Evolutionary conservation across 2,329 filamentous ascomycete species (phyloP).

Genomic region (Pyricularia pennisetigena): DNA sequence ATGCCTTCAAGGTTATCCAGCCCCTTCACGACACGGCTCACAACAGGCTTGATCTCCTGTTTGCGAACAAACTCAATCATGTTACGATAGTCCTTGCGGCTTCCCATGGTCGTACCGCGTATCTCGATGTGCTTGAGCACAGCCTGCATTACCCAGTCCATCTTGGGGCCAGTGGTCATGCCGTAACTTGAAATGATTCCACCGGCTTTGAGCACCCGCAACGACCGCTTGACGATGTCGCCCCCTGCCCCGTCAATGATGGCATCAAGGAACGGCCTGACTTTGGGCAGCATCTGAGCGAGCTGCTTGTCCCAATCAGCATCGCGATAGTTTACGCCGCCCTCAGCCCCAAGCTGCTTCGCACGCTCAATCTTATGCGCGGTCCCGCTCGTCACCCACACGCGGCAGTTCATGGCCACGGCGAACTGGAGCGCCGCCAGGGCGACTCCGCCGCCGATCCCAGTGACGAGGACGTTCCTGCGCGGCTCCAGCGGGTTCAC

Average conservation of each 20-base stretch:
- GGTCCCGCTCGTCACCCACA: slow-evolving; percentile 73
- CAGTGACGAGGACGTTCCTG: slow-evolving; percentile 74
- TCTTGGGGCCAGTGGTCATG: slow-evolving; percentile 80
- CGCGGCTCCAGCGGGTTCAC: slow-evolving; percentile 29
- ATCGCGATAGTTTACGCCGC: slow-evolving; percentile 75
- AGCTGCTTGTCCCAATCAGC: slow-evolving; percentile 75
- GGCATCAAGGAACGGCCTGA: slow-evolving; percentile 64
- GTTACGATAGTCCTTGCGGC: slow-evolving; percentile 76
- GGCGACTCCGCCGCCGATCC: slow-evolving; percentile 88
- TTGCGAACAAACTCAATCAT: slow-evolving; percentile 62
- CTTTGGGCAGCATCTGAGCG: slow-evolving; percentile 47
- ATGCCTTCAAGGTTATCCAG: slow-evolving; percentile 71
- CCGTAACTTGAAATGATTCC: slow-evolving; percentile 83
- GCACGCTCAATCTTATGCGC: slow-evolving; percentile 68
- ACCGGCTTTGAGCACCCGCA: slow-evolving; percentile 64
- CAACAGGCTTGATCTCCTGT: slow-evolving; percentile 64
- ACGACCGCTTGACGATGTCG: slow-evolving; percentile 62
- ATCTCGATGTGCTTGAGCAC: slow-evolving; percentile 84
- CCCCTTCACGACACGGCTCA: slow-evolving; percentile 62
- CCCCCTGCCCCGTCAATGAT: slow-evolving; percentile 89
- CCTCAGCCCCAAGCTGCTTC: slow-evolving; percentile 60
- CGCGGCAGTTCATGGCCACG: slow-evolving; percentile 60
- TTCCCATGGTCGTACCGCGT: slow-evolving; percentile 83
- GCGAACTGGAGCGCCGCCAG: slow-evolving; percentile 74
- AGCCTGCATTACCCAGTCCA: slow-evolving; percentile 77